phyloP scores from a whole-genome alignment of 176 grass and related monocot species.

The Carex littledalei region DNA sequence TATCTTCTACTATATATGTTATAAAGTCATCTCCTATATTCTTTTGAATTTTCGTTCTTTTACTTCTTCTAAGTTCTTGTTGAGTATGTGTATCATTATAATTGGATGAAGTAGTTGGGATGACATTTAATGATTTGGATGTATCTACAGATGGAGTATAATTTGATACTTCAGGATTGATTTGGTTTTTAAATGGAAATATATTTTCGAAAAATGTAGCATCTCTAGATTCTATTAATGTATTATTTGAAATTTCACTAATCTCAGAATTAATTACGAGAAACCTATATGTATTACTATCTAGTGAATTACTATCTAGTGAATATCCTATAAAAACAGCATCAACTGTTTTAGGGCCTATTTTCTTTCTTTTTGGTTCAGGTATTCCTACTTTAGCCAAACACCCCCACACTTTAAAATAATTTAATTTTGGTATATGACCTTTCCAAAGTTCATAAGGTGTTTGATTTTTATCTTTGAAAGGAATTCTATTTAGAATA shows the following conservation, averaged over 20 bases:
- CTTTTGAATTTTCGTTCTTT: constrained; percentile 2
- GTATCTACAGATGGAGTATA: no score
- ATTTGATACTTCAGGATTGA: background rate
- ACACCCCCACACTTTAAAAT: no score
- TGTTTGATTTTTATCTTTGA: no score
- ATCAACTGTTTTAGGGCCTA: background rate
- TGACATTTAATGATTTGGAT: no score
- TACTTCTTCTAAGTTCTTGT: background rate
- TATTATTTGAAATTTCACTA: constrained; percentile 12
- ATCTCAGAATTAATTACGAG: constrained; percentile 1
- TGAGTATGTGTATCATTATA: background rate
- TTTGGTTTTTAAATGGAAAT: constrained; percentile 11
- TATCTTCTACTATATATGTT: constrained; percentile 5
- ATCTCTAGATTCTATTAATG: constrained; percentile 16
- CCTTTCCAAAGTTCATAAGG: no score
- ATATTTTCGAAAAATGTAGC: constrained; percentile 14
- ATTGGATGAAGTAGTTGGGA: no score
- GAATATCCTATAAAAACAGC: background rate
- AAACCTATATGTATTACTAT: constrained; percentile 8
- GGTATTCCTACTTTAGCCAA: no score
- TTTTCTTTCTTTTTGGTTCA: no score
- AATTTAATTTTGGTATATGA: no score
- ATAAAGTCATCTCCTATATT: constrained; percentile 11
- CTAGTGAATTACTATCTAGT: no score
- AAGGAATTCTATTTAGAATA: no score